Evolutionary conservation across 2,329 filamentous ascomycete genomes (phyloP).

Genomic region (Exophiala alcalophila): DNA sequence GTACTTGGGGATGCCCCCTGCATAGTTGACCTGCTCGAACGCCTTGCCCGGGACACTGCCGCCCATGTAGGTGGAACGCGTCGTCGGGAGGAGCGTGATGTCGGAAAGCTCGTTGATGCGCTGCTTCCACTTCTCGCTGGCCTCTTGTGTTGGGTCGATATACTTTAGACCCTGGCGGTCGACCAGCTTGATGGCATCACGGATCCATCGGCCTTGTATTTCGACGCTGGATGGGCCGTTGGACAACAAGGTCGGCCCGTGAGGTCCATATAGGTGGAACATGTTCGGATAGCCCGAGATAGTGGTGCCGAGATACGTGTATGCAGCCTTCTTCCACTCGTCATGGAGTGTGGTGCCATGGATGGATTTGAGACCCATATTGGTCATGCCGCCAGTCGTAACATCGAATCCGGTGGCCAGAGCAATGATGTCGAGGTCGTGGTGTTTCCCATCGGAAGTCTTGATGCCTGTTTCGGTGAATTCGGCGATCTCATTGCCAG

Average conservation of each 20-base stretch:
- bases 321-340: constrained; percentile 37
- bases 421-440: constrained; percentile 44
- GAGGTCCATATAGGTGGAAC: constrained; percentile 52
- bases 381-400: constrained; percentile 42
- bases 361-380: constrained; percentile 40
- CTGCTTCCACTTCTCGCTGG: constrained; percentile 51
- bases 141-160: constrained; percentile 50
- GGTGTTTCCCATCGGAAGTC: constrained; percentile 38
- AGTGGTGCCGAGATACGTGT: constrained; percentile 44
- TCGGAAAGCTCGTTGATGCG: constrained; percentile 45
- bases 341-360: constrained; percentile 39
- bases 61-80: constrained; percentile 49
- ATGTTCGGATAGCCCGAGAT: constrained; percentile 49
- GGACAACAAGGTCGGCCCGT: constrained; percentile 55
- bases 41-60: constrained; percentile 55
- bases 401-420: constrained; percentile 47
- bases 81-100: constrained; percentile 48
- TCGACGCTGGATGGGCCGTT: constrained; percentile 58
- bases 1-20: constrained; percentile 32
- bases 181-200: constrained; percentile 53
- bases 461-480: constrained; percentile 44
- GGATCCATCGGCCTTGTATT: constrained; percentile 55
- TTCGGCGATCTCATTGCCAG: constrained; percentile 40
- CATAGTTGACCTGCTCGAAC: constrained; percentile 52
- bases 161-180: constrained; percentile 47